These are phyloP conservation scores for Ophiobolus disseminans DNA, from an alignment of 2,329 filamentous ascomycete species.

Conservation along the genomic window DNA sequence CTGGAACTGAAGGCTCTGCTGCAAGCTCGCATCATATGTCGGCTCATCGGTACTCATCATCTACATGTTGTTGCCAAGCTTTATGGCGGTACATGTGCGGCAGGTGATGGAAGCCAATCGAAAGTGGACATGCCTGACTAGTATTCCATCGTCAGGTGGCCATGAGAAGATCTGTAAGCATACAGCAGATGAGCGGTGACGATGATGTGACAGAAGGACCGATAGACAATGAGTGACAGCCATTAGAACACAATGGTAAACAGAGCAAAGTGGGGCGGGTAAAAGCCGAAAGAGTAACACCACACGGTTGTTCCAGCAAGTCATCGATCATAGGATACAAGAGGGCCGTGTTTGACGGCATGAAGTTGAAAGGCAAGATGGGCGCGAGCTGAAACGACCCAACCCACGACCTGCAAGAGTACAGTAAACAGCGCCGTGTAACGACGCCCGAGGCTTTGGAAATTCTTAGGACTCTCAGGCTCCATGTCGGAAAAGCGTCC, in stretches of 20 bases:
- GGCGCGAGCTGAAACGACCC: slow-evolving; percentile 21
- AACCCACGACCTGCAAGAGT: slow-evolving; percentile 1
- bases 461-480: slow-evolving; percentile 17
- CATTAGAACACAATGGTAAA: slow-evolving; percentile 16
- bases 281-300: slow-evolving; percentile 21
- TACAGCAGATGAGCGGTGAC: slow-evolving; percentile 32
- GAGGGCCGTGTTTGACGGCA: background rate
- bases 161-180: background rate
- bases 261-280: slow-evolving; percentile 17
- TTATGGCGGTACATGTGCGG: slow-evolving; percentile 1
- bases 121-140: background rate
- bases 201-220: slow-evolving; percentile 29
- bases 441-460: background rate
- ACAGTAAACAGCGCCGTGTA: background rate
- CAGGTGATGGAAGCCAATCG: background rate
- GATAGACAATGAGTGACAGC: slow-evolving; percentile 25
- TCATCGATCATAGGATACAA: background rate
- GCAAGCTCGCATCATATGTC: slow-evolving; percentile 1
- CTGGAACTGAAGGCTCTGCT: slow-evolving; percentile 1
- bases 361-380: slow-evolving; percentile 1
- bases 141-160: too few relatives aligned
- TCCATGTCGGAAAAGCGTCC: slow-evolving; percentile 32
- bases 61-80: slow-evolving; percentile 6
- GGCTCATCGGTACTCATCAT: slow-evolving; percentile 10
- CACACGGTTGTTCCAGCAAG: slow-evolving; percentile 4